These are phyloP conservation scores for Arabidopsis thaliana DNA, from an alignment of 345 rosid species.

Conservation along the genomic window TAIR10.1 NC_003076.8:4972501-4973000, in stretches of 20 bases:
- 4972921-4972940: constrained; percentile 11
- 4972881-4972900: constrained; percentile 35
- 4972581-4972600: not conserved
- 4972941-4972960: constrained; percentile 35
- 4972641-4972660: not conserved
- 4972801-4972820: constrained; percentile 27
- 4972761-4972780: constrained; percentile 5
- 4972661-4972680: constrained; percentile 1
- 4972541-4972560: constrained; percentile 4
- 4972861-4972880: constrained; percentile 30
- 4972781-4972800: constrained; percentile 17
- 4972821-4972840: not conserved
- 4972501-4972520: constrained; percentile 6
- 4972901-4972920: constrained; percentile 35
- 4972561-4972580: constrained; percentile 1
- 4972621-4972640: not conserved
- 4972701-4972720: too few relatives aligned
- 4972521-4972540: constrained; percentile 14
- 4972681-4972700: not conserved
- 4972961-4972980: constrained; percentile 43
- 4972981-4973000: constrained; percentile 44
- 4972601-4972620: constrained; percentile 14
- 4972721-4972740: not conserved
- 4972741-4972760: constrained; percentile 20
- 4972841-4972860: constrained; percentile 3